Evolutionary conservation across 352 stramenopile species (phyloP), one percentile per base, ranked within the genome.

Genomic region (Globisporangium cylindrosporum): DNA sequence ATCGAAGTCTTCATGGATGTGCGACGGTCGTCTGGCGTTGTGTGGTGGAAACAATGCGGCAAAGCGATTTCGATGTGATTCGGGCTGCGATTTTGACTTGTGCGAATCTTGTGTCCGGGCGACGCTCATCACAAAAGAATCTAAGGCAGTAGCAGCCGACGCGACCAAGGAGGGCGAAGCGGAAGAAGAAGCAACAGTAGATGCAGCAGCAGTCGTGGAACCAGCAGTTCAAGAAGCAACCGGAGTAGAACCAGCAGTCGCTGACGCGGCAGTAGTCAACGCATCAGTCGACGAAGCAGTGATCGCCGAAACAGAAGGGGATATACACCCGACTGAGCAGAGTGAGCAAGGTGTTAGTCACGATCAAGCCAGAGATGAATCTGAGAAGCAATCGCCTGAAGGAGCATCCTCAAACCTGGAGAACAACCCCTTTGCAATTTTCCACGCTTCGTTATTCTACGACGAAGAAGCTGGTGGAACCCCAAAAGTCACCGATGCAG

Each of bases 71-170:
- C 84, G 84, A 1, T 94, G 86, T 46, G 75, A 84, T 25, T 64
- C 70, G 59, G 77, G 81, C 8, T 94, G 86, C 67, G 86, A 94
- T 59, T 94, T 84, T 62, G 86, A 94, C 67, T 74, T 94, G 62
- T 94, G 86, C 32, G 79, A 90, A 27, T 71, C 74, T 6, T 94
- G 86, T 48, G 58, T 91, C 12, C 68, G 72, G 22, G 73, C 69
- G 20, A 89, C 78, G 9, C 49, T 87, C 32, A 75, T 76, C 36
- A 67, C 64, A 25, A 78, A 79, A 57, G 55, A 73, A 15, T 7
- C 58, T 20, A 64, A 51, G 15, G 55, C 36, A 43, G 18, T 20
- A 46, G 34, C 14, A 64, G 25, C 27, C 29, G n/a, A 48, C 22
- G 59, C 34, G 46, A 66, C 46, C 59, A 67, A 24, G 10, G 61